phyloP scores from a whole-genome alignment of 768 basidiomycete species.

The Mycena chlorophos region DNA sequence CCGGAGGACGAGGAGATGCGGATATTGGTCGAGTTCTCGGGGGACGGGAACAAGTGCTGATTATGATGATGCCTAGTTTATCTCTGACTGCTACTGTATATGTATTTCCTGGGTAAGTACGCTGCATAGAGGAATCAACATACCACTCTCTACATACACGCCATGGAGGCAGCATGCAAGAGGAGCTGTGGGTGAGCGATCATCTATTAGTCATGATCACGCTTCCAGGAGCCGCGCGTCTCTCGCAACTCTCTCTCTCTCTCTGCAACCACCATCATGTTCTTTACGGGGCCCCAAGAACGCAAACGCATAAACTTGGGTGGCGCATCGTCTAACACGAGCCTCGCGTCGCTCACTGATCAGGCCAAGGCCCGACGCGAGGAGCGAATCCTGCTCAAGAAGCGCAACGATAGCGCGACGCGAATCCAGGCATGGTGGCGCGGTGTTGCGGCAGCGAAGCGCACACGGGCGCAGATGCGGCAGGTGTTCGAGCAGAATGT shows the following conservation, averaged over 20 bases:
- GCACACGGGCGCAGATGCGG: constrained; percentile 47
- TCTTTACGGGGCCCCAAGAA: constrained; percentile 1
- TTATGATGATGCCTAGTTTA: not conserved
- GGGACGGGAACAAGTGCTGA: not conserved
- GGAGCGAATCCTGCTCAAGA: constrained; percentile 57
- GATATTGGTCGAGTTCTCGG: constrained; percentile 12
- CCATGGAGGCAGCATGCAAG: too few relatives aligned
- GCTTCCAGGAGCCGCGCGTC: too few relatives aligned
- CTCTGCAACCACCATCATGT: not conserved
- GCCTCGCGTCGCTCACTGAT: constrained; percentile 58
- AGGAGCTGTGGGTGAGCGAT: too few relatives aligned
- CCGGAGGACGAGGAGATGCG: constrained; percentile 16
- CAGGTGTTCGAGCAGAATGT: constrained; percentile 53
- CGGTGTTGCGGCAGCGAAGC: constrained; percentile 43
- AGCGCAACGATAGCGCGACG: constrained; percentile 56
- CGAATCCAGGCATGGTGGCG: constrained; percentile 74
- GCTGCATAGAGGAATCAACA: too few relatives aligned
- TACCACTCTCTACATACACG: too few relatives aligned
- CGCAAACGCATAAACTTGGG: constrained; percentile 75
- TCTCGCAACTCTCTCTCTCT: too few relatives aligned
- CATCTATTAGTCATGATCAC: too few relatives aligned
- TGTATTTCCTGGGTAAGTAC: too few relatives aligned
- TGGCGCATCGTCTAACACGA: constrained; percentile 53
- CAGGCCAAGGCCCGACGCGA: constrained; percentile 60
- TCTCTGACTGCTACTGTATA: not conserved